Evolutionary conservation across 371 early-diverging fungal genomes (phyloP), one percentile per base, ranked within the genome.

Genomic region (Scutellospora calospora): DNA sequence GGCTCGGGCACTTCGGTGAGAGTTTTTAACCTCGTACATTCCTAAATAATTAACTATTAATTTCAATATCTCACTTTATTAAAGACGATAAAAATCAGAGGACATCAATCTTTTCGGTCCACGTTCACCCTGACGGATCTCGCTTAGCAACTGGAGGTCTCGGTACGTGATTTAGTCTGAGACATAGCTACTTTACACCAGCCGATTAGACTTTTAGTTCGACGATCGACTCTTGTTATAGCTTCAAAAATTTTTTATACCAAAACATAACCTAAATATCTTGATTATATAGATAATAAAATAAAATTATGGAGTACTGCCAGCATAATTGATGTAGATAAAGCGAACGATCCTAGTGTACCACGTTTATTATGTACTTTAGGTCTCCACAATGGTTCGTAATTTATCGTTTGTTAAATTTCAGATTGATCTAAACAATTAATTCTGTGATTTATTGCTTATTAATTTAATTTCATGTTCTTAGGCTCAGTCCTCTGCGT

Each of bases 401-500:
- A 54, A 22, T 49, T 16, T 6, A 49, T 49, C 16, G 14, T 49
- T 49, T 49, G 14, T 16, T 49, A 49, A 49, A 3, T 49, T 49
- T 18, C 18, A 51, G 6, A 62, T 14, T 59, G 41, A 41, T 41
- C 41, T 9, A 41, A 41, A 41, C 8, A 41, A 41, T 41, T 11
- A 35, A 66, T 25, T 38, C 3, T n/a, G 22, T 41, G 38, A 69
- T 69, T 69, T 69, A 41, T 22, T 69, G 49, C 14, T 18, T 18
- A 3, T 18, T 18, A 3, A 18, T 51, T 51, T 51, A 16, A 14
- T 41, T 62, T 59, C 78, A 29, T 75, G 3, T 62, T 62, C 41
- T 79, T 33, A 94, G 95, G 96, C 18, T 93, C 97, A 2, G 97
- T 98, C 3, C 85, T 98, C 52, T 98, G 98, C 82, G 96, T 96